Evolutionary conservation across 1,139 yeast species (phyloP), one percentile per base, ranked within the genome.

Genomic region (Sugiyamaella castrensis): DNA sequence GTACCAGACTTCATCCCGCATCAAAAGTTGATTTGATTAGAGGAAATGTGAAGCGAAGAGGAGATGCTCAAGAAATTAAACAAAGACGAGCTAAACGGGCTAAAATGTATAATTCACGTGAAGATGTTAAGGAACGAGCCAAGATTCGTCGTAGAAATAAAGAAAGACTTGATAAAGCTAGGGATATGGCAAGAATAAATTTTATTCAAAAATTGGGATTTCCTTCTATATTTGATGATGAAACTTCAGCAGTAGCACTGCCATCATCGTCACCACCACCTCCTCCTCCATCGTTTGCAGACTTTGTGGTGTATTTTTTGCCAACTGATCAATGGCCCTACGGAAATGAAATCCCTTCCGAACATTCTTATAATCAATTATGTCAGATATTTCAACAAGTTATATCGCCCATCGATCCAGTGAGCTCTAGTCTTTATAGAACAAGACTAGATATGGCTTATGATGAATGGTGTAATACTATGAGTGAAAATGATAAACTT

Each of bases 11-110:
- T 12, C 81, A 76, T 51, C 80, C 80, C 0, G 63, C 67, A 1
- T 74, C 71, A 5, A 63, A 70, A 36, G 75, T 76, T 13, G 74
- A 70, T 11, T 60, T 59, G 40, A 58, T 76, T 40, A 61, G 81
- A 8, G 67, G 73, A 0, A 70, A 74, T 48, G 81, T 76, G 16
- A 74, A 75, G 42, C 64, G 81, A 40, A 62, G 80, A 6, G 80
- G 81, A 5, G 74, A 76, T 52, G 65, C 69, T 0, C 72, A 64
- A 9, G 73, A 65, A 37, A 68, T 75, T 24, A 68, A 61, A 44
- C 67, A 69, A 1, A 63, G 80, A 15, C 59, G 78, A 28, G 63
- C 69, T 10, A 53, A 62, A 40, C 62, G 74, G 13, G 72, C 79
- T 0, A 67, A 64, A 50, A 65, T 66, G 43, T 76, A 76, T 57